phyloP scores from a whole-genome alignment of 371 early-diverging fungal species.

The Zancudomyces culisetae region DNA sequence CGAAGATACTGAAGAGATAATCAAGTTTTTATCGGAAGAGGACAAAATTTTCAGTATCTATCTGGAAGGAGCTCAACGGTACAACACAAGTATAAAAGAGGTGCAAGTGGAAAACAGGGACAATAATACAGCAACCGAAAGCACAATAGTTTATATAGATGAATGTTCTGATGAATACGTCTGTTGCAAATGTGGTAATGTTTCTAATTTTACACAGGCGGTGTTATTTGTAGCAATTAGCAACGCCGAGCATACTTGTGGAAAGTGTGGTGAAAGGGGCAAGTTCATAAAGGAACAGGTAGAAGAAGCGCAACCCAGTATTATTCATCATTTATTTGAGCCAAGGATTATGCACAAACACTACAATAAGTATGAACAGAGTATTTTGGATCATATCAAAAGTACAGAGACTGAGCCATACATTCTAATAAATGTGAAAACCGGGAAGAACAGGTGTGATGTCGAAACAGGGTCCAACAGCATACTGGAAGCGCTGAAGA shows the following conservation, averaged over 20 bases:
- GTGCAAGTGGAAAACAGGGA: too few species aligned
- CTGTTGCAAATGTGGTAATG: background rate
- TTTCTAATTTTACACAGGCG: background rate
- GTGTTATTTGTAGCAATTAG: conserved; percentile 1
- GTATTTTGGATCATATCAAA: background rate
- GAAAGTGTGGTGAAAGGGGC: background rate
- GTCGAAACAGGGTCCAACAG: background rate
- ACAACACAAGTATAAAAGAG: too few species aligned
- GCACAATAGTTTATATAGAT: background rate
- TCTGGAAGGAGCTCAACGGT: too few species aligned
- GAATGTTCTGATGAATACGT: background rate
- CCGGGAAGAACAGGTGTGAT: background rate
- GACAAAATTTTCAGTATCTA: background rate
- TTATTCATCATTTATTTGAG: too few species aligned
- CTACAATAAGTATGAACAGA: too few species aligned
- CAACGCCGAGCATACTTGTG: background rate
- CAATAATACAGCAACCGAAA: too few species aligned
- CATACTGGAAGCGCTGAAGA: background rate
- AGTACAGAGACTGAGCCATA: too few species aligned
- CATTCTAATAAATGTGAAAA: background rate
- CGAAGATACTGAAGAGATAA: too few species aligned
- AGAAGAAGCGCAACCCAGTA: background rate
- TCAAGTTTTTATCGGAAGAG: background rate
- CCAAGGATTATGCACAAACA: too few species aligned
- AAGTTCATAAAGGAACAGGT: background rate